Base-by-base conservation (phyloP, 441 rosid species). In the Macaranga tanarius region DNA sequence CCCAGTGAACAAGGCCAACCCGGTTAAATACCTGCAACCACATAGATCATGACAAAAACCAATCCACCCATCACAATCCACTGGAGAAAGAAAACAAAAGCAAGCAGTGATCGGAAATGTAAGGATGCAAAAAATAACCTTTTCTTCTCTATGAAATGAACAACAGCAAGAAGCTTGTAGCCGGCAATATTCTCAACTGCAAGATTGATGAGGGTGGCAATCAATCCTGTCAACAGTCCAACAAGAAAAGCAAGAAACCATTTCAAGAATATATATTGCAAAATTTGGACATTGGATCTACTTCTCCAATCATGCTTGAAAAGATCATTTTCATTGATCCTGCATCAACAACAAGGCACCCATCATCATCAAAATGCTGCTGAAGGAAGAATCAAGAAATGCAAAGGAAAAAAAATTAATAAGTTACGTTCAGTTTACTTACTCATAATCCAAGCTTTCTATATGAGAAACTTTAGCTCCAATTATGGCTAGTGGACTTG, bases 241-340 rank as follows among this genome's bases (percentile, higher is more conserved):
- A 95, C 90, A 63, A 92, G 89, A 77, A 80, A 92, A 51, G 97
- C 97, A 58, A 89, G 78, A 2, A 84, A 72, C 99, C 99, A 95
- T 81, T 95, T 95, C 84, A 79, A 52, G 84, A 92, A 89, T 54
- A 95, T 73, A 71, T 95, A 95, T 73, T 89, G 99, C 81, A 95
- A 74, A 26, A 95, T 93, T 81, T 92, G 97, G 60, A 74, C 78
- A 76, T 79, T 86, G 78, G 97, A 88, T 92, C 99, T 84, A 76
- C 90, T 88, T 79, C 99, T 89, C 99, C 99, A 92, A 57, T 95
- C 99, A 74, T 92, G 97, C 81, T 90, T 94, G 86, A 94, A 94
- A 76, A 94, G 69, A 84, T 89, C 99, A 62, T 90, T 92, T 74
- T 94, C 99, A 74, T 90, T 92, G 76, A 90, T 92, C 81, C 99